Evolutionary conservation across 2,329 filamentous ascomycete species (phyloP).

Genomic region (Penicillium sp.): DNA sequence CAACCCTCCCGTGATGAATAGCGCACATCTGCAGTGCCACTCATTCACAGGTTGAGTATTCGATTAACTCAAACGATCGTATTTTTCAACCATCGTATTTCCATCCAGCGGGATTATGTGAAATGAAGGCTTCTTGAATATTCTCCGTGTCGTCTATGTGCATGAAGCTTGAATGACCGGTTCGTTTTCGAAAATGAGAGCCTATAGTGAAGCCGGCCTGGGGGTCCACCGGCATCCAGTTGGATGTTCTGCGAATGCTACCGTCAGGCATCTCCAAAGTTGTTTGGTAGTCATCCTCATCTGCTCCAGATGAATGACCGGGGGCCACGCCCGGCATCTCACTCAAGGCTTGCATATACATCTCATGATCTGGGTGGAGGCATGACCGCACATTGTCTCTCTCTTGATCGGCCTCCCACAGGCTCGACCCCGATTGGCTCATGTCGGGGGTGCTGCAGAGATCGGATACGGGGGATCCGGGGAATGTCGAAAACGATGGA

Average conservation of each 20-base stretch:
- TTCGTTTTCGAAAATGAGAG: not conserved
- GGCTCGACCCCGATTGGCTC: slow-evolving; percentile 17
- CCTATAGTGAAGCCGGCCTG: slow-evolving; percentile 30
- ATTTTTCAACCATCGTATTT: not conserved
- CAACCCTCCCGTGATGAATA: too few species aligned
- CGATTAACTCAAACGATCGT: not conserved
- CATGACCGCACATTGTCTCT: slow-evolving; percentile 7
- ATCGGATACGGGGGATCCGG: slow-evolving; percentile 20
- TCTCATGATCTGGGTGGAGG: not conserved
- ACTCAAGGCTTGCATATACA: not conserved
- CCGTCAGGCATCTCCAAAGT: slow-evolving; percentile 36
- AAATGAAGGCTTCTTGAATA: not conserved
- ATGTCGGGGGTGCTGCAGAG: slow-evolving; percentile 23
- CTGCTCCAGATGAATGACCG: not conserved
- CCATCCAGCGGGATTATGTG: not conserved
- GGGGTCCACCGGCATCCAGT: slow-evolving; percentile 34
- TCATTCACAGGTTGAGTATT: not conserved
- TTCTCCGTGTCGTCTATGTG: not conserved
- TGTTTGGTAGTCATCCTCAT: slow-evolving; percentile 18
- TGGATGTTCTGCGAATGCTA: slow-evolving; percentile 29
- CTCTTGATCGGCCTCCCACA: slow-evolving; percentile 25
- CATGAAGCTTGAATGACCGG: not conserved
- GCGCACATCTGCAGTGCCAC: not conserved
- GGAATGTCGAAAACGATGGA: slow-evolving; percentile 4
- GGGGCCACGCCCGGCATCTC: not conserved